These are phyloP conservation scores for Suhomyces terraborum DNA, from an alignment of 1,139 yeast genomes.

Conservation along the genomic window DNA sequence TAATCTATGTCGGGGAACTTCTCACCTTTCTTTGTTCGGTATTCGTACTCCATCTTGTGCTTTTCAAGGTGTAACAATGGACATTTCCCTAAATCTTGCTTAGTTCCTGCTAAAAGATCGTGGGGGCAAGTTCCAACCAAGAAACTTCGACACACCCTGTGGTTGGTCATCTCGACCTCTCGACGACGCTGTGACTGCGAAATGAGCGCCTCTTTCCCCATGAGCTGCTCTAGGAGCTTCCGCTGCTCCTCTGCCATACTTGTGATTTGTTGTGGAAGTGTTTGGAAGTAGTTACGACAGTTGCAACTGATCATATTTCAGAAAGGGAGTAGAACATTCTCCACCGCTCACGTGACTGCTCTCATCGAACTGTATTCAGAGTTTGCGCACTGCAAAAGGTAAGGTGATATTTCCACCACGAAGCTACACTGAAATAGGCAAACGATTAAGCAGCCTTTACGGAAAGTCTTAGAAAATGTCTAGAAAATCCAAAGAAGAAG, in stretches of 20 bases:
- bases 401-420: too few species aligned
- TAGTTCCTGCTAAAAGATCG: conserved; percentile 80
- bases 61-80: conserved; percentile 77
- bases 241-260: conserved; percentile 71
- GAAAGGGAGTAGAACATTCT: too few species aligned
- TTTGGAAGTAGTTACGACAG: too few species aligned
- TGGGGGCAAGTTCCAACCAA: conserved; percentile 89
- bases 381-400: too few species aligned
- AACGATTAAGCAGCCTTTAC: too few species aligned
- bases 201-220: conserved; percentile 67
- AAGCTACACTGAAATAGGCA: too few species aligned
- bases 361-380: too few species aligned
- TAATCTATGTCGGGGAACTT: conserved; percentile 68
- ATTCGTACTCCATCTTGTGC: conserved; percentile 70
- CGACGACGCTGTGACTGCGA: conserved; percentile 39
- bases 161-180: conserved; percentile 59
- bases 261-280: background rate
- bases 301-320: too few species aligned
- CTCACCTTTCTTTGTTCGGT: conserved; percentile 54
- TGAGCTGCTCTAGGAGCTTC: conserved; percentile 72
- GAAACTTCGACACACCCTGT: conserved; percentile 76
- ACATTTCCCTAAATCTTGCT: conserved; percentile 81
- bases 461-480: too few species aligned
- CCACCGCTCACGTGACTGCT: too few species aligned
- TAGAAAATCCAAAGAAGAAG: too few species aligned